Percentiles rank a stretch among this genome's conserved stretches.
Conservation (phyloP, 2,329 filamentous ascomycete genomes). For the Colletotrichum lupini region DNA sequence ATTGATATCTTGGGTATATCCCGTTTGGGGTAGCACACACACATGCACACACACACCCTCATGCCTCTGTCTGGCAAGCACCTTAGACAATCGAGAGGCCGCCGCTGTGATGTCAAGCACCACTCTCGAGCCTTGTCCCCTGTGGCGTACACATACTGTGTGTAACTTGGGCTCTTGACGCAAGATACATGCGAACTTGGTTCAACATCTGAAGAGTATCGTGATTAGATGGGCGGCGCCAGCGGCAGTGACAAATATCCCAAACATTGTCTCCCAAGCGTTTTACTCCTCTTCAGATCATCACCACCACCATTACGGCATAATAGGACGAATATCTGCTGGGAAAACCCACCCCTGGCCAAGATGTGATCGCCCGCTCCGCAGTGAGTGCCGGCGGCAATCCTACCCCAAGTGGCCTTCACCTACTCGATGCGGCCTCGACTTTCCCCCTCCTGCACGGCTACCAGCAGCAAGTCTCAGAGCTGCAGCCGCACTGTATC, state of each 20-base stretch:
- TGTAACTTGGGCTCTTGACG: background rate
- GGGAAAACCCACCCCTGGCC: background rate
- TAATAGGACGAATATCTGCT: background rate
- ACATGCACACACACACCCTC: background rate
- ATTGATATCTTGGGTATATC: background rate
- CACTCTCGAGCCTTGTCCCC: background rate
- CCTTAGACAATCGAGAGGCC: background rate
- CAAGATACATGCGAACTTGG: background rate
- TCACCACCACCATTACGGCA: background rate
- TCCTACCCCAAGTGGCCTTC: conserved; percentile 8
- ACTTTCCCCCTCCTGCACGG: conserved; percentile 18
- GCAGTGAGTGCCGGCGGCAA: background rate
- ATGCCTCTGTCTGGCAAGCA: background rate
- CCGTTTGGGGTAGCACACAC: background rate
- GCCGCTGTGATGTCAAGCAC: background rate
- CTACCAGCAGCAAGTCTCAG: conserved; percentile 26
- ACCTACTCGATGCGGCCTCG: background rate
- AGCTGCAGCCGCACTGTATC: conserved; percentile 25
- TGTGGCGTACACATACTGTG: background rate
- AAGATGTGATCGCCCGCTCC: background rate
- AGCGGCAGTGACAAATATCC: background rate
- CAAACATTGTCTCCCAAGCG: background rate
- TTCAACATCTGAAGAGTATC: background rate
- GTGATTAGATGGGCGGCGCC: background rate
- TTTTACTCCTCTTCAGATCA: background rate